Conservation (phyloP, 2,329 filamentous ascomycete species). For the Claviceps monticola region DNA sequence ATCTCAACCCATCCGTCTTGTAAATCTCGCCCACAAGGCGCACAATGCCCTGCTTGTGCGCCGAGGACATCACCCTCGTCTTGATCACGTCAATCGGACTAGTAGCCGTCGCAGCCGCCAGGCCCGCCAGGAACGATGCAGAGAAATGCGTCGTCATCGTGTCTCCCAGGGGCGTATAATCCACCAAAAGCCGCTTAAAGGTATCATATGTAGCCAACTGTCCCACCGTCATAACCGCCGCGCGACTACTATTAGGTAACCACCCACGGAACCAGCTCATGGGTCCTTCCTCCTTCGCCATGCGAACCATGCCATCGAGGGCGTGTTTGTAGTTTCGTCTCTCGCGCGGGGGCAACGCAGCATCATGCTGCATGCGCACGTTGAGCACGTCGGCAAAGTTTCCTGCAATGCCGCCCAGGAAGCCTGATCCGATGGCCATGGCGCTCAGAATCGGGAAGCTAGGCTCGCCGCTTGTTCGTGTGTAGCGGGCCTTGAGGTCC, state of each 20-base stretch:
- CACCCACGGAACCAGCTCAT: slow-evolving; percentile 70
- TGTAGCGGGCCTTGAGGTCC: slow-evolving; percentile 58
- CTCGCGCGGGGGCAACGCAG: slow-evolving; percentile 56
- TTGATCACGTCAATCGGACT: slow-evolving; percentile 83
- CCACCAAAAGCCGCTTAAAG: slow-evolving; percentile 59
- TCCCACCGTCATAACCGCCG: slow-evolving; percentile 75
- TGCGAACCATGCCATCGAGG: slow-evolving; percentile 70
- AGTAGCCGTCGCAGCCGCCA: slow-evolving; percentile 74
- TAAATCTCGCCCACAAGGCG: slow-evolving; percentile 53
- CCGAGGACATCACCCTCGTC: slow-evolving; percentile 69
- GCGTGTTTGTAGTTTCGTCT: slow-evolving; percentile 84
- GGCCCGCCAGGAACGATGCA: slow-evolving; percentile 63
- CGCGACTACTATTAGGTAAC: slow-evolving; percentile 67
- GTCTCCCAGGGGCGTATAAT: slow-evolving; percentile 53
- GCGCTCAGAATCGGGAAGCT: slow-evolving; percentile 65
- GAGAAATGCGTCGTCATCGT: slow-evolving; percentile 65
- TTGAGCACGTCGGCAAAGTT: slow-evolving; percentile 96
- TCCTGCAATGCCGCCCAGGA: slow-evolving; percentile 76
- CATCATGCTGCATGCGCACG: slow-evolving; percentile 94
- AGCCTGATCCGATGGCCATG: slow-evolving; percentile 72
- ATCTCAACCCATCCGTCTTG: slow-evolving; percentile 54
- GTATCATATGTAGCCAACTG: slow-evolving; percentile 77
- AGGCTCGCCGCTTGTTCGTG: slow-evolving; percentile 41
- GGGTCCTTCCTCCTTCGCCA: slow-evolving; percentile 74
- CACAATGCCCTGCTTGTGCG: slow-evolving; percentile 35